Base-by-base conservation (phyloP, 2,329 filamentous ascomycete species). In the Aspergillus ochraceus region DNA sequence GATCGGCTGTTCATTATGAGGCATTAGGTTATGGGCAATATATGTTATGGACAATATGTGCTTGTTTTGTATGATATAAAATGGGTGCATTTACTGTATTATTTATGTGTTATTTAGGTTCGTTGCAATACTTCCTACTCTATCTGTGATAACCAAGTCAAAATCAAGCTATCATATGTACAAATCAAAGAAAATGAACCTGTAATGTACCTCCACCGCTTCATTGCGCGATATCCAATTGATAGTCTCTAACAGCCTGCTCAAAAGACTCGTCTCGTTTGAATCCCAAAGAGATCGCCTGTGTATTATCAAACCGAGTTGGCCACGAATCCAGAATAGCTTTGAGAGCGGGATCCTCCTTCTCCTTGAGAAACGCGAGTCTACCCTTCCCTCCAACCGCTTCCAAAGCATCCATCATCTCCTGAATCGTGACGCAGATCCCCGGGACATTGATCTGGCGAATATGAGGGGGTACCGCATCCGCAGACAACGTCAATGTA, bases 401-500 rank as follows among this genome's bases (percentile, higher is more conserved):
- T 60, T 79, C 80, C 68, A 86, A 66, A 1, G 83, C 83, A 62
- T 85, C 77, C 68, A 86, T 71, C 77, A 87, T 86, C 58, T 85
- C 80, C 59, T 78, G 79, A 39, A 86, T 81, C 3, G 80, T 84
- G 5, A 83, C 82, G 19, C 73, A 72, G 32, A 77, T 76, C 1
- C 86, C 86, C 0, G 86, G 85, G 42, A 87, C 76, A 69, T 87
- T 86, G 55, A 88, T 78, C 52, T 82, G 80, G 22, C 85, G 77
- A 50, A 80, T 79, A 66, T 78, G 76, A 39, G 68, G 59, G 11
- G 79, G 76, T 54, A 83, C 63, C 10, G 72, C 71, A 46, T 78
- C 76, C 0, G 68, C 72, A 0, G 78, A 71, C 1, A 76, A 81
- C 74, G 61, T 79, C 64, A 87, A 69, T 50, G 74, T 77, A 55